Evolutionary conservation across 2,329 filamentous ascomycete species (phyloP), one percentile per base, ranked within the genome.

Genomic region (Scolecobasidium constrictum): DNA sequence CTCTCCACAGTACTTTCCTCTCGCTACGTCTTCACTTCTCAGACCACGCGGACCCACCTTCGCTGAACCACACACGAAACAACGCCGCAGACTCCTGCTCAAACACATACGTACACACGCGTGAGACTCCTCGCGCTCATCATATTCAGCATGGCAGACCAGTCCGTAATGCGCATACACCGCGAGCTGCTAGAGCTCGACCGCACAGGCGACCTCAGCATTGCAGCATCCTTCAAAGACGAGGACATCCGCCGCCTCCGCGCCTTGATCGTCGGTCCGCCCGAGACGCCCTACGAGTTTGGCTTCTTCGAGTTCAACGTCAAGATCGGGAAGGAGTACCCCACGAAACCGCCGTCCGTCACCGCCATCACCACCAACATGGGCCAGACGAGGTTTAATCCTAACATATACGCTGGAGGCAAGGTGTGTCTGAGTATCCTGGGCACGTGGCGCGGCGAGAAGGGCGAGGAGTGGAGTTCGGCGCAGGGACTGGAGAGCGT

Each of bases 401-500:
- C 92, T 3, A 98, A 98, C 57, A 94, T 98, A 47, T 98, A 98
- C 58, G 73, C 87, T 1, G 77, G 68, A 39, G 92, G 92, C 38
- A 93, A 90, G 64, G 88, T 98, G 44, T 98, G 92, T 67, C 63
- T 98, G 77, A 93, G 63, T 20, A 26, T 42, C 45, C 50, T 46
- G 28, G 93, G 88, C 45, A 98, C 92, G 58, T 98, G 92, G 92
- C 76, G 83, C 39, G 88, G 88, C 20, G 83, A 94, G 56, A 74
- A 78, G 13, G 86, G 88, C 43, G 92, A 96, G 61, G 81, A 95
- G 59, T 98, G 92, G 92, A 95, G 88, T 13, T 87, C 88, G 13
- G 92, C 90, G 1, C 92, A 96, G 60, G 90, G 92, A 5, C 70
- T 98, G 1, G 92, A 96, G 60, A 96, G 90, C 1, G 86, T 96